These are phyloP conservation scores for Eucalyptus erythrocorys DNA, from an alignment of 345 rosid species.

Conservation along the genomic window DNA sequence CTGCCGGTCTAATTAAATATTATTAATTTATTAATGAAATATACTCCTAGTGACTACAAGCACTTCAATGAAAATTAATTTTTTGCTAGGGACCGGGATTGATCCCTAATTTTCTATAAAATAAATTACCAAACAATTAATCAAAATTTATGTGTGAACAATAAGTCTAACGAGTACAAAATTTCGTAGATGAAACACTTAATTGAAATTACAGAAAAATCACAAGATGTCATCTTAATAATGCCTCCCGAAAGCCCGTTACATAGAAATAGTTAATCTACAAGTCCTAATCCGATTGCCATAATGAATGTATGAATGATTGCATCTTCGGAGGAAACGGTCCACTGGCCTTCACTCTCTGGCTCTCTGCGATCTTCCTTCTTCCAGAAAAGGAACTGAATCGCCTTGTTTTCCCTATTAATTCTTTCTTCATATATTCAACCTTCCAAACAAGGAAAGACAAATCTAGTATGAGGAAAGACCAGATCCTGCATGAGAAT, in stretches of 20 bases:
- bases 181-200: background rate
- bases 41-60: too few species aligned
- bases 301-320: background rate
- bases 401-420: background rate
- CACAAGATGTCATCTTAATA: background rate
- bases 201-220: background rate
- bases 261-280: background rate
- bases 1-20: too few species aligned
- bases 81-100: rapidly evolving
- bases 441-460: background rate
- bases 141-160: too few species aligned
- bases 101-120: too few species aligned
- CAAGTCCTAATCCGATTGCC: background rate
- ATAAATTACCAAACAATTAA: too few species aligned
- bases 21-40: too few species aligned
- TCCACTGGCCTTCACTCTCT: background rate
- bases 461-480: background rate
- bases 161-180: background rate
- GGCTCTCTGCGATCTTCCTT: background rate
- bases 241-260: background rate
- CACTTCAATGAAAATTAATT: too few species aligned
- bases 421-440: background rate
- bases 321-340: background rate
- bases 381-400: background rate
- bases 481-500: background rate